These are phyloP conservation scores for Phragmites australis DNA, from an alignment of 176 grass and related monocot species.

Conservation along the genomic window DNA sequence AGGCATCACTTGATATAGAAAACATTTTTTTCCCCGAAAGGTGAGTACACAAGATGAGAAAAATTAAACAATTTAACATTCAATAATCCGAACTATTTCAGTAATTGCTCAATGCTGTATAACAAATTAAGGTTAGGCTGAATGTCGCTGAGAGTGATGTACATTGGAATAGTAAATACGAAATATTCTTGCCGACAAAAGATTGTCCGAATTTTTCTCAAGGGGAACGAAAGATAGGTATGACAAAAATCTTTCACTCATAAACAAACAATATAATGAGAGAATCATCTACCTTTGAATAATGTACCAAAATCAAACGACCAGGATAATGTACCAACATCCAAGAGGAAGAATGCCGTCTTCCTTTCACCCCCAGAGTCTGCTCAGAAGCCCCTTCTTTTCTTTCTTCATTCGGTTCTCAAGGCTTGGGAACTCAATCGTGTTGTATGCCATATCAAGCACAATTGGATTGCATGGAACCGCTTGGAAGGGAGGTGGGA, in stretches of 20 bases:
- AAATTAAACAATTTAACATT: neutral
- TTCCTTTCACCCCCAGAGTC: slow-evolving; percentile 65
- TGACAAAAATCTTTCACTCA: neutral
- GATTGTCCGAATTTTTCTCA: neutral
- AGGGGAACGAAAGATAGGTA: neutral
- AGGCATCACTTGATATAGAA: neutral
- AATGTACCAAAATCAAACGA: slow-evolving; percentile 18
- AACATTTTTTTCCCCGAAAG: too few relatives aligned
- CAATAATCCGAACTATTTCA: neutral
- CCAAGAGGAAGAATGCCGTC: neutral
- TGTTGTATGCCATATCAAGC: slow-evolving; percentile 82
- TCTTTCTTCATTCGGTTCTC: slow-evolving; percentile 98
- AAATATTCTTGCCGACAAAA: neutral
- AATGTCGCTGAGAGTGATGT: neutral
- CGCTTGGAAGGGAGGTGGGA: slow-evolving; percentile 76
- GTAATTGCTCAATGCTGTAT: neutral
- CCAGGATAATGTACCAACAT: slow-evolving; percentile 24
- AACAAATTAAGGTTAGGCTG: neutral
- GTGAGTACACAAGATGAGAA: neutral
- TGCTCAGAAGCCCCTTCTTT: slow-evolving; percentile 88
- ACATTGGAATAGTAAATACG: neutral
- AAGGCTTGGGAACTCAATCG: slow-evolving; percentile 81
- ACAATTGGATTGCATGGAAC: slow-evolving; percentile 94
- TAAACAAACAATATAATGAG: neutral
- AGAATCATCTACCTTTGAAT: neutral